Base-by-base conservation (phyloP, 1,284 basidiomycete species). In the Leccinum fuscescens region DNA sequence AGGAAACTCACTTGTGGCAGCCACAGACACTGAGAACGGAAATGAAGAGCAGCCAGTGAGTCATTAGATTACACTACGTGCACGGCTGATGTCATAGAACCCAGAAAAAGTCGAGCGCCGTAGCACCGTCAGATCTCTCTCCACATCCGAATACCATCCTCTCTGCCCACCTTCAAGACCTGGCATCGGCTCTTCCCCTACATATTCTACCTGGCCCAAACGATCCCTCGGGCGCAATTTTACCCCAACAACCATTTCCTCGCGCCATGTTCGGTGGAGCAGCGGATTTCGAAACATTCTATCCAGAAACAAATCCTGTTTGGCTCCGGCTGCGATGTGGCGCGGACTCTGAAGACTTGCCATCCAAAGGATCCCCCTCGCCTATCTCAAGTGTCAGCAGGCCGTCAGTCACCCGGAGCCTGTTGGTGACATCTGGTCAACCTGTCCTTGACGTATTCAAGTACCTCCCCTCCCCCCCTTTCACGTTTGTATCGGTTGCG, bases 221-320 rank as follows among this genome's bases (percentile, higher is more conserved):
- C 46, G 96, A 99, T 74, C 96, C 96, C 1, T 86, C 94, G 6
- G 93, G 92, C 0, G 82, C 86, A 0, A 93, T 96, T 29, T 77
- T 99, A 58, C 97, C 97, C 1, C 97, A 99, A 72, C 96, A 98
- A 72, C 84, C 93, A 0, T 82, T 99, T 66, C 97, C 97, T 42
- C 85, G 88, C 50, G 90, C 93, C 4, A 94, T 99, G 85, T 91
- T 99, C 64, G 92, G 93, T 20, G 79, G 82, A 1, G 86, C 86
- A 31, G 80, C 84, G 55, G 79, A 81, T 39, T 81, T 84, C 64
- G 78, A 85, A n/a, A 81, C 84, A 3, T 89, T 98, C 67, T 77
- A 80, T 48, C 89, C 88, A 69, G 89, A 91, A 73, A 96, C 94
- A 5, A 99, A 99, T 73, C 97, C 97, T 2, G 85, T 86, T 27